phyloP scores from a whole-genome alignment of 352 stramenopile species.

The Pythium brassicae region DNA sequence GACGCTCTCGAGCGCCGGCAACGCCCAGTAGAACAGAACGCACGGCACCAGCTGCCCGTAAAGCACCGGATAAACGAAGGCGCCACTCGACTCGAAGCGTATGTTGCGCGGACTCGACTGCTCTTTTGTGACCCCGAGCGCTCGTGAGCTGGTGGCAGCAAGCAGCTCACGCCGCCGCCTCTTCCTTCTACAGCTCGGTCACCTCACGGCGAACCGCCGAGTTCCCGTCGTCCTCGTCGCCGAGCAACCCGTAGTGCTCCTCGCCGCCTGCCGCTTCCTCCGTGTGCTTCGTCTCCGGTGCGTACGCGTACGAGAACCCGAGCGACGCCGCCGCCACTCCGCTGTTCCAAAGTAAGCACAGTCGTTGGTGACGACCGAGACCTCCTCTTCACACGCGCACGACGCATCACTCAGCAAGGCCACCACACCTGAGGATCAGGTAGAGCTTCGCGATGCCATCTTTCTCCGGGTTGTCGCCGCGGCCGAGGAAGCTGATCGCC shows the following conservation, averaged over 20 bases:
- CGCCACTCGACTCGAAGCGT: too few species aligned
- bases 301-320: constrained; percentile 43
- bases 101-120: too few species aligned
- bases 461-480: constrained; percentile 61
- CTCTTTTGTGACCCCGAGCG: too few species aligned
- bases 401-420: constrained; percentile 5
- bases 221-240: constrained; percentile 28
- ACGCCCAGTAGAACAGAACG: background rate
- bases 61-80: too few species aligned
- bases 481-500: constrained; percentile 69
- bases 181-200: constrained; percentile 35
- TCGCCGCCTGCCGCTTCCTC: constrained; percentile 24
- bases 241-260: constrained; percentile 34
- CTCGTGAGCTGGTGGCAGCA: too few species aligned
- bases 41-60: too few species aligned
- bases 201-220: constrained; percentile 27
- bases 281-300: constrained; percentile 63
- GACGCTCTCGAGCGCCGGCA: constrained; percentile 18
- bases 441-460: constrained; percentile 85
- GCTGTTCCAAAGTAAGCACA: constrained; percentile 8
- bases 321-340: constrained; percentile 32
- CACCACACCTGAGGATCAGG: constrained; percentile 55
- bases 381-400: too few species aligned
- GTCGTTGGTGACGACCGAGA: background rate
- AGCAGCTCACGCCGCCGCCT: background rate